A percentile compares a stretch with the other conserved stretches of the same genome.
Conservation (phyloP, 805 yeast species). For the Candida montana region DNA sequence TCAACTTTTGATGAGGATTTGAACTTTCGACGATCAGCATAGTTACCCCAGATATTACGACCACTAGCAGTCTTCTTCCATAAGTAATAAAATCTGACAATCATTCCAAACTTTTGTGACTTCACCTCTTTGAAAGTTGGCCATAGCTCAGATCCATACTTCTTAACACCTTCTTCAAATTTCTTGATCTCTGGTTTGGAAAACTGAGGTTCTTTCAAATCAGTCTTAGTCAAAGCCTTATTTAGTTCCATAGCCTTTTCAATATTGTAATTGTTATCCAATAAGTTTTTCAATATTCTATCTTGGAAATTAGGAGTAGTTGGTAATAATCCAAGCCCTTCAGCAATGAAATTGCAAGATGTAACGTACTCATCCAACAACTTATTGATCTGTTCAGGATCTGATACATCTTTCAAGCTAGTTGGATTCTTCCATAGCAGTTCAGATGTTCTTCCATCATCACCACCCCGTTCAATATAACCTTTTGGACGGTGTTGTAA, state of each 20-base stretch:
- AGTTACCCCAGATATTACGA: conserved; percentile 75
- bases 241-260: conserved; percentile 43
- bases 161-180: conserved; percentile 71
- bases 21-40: conserved; percentile 65
- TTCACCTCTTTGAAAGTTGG: conserved; percentile 69
- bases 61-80: conserved; percentile 90
- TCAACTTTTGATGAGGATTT: conserved; percentile 28
- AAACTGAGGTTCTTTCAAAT: conserved; percentile 75
- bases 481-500: conserved; percentile 75
- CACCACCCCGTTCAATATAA: conserved; percentile 78
- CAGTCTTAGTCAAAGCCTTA: conserved; percentile 44
- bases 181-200: conserved; percentile 51
- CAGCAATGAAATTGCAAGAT: conserved; percentile 53
- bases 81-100: conserved; percentile 80
- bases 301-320: conserved; percentile 82
- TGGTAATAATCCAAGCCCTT: conserved; percentile 45
- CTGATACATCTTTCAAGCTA: conserved; percentile 4
- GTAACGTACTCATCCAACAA: conserved; percentile 50
- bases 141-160: conserved; percentile 72
- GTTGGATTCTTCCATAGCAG: conserved; percentile 58
- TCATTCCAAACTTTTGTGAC: conserved; percentile 67
- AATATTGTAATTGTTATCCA: conserved; percentile 47
- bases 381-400: conserved; percentile 18
- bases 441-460: conserved; percentile 44
- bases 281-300: conserved; percentile 51